Evolutionary conservation across 371 early-diverging fungal species (phyloP).

Genomic region (Nematocida minor): DNA sequence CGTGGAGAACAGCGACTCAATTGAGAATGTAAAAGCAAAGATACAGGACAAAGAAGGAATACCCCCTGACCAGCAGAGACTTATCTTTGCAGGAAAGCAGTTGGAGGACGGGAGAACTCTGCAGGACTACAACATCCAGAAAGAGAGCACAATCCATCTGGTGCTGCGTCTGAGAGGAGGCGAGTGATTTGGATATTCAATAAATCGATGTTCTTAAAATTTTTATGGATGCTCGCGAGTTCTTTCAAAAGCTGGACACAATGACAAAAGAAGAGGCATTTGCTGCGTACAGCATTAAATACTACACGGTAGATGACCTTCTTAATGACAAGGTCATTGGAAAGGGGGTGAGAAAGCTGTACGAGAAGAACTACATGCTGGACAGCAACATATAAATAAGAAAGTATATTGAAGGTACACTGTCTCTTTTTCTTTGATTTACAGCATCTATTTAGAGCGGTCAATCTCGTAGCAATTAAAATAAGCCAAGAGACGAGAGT

Average conservation of each 20-base stretch:
- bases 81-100: constrained; percentile 57
- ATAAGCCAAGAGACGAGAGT: no score
- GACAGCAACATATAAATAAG: not conserved
- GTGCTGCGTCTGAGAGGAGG: constrained; percentile 94
- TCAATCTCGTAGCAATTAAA: no score
- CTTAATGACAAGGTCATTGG: not conserved
- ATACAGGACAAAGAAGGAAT: constrained; percentile 58
- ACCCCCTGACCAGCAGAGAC: constrained; percentile 56
- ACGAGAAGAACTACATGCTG: constrained; percentile 21
- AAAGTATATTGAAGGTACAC: no score
- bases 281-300: constrained; percentile 5
- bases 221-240: not conserved
- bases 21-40: constrained; percentile 50
- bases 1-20: constrained; percentile 42
- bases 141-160: constrained; percentile 93
- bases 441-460: no score
- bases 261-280: constrained; percentile 8
- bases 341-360: constrained; percentile 3
- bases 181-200: not conserved
- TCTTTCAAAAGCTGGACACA: not conserved
- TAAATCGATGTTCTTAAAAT: not conserved
- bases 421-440: no score
- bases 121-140: constrained; percentile 71
- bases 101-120: constrained; percentile 69
- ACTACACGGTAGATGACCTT: constrained; percentile 43